Base-by-base conservation (phyloP, 148 eudicot genomes). In the Hydrangea macrophylla region DNA sequence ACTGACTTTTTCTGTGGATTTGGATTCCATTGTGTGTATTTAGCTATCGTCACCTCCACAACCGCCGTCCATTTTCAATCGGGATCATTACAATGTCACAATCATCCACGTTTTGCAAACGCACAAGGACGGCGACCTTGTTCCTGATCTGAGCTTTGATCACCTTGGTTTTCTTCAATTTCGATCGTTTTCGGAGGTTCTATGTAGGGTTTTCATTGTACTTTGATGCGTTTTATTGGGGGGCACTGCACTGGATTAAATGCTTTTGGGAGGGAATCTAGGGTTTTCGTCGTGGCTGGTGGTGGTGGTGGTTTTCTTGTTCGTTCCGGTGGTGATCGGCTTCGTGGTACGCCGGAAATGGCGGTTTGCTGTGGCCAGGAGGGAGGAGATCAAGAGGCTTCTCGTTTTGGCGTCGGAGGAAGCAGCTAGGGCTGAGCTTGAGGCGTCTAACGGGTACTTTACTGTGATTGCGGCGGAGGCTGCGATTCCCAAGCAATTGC, bases 301-400 rank as follows among this genome's bases (percentile, higher is more conserved):
- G 28, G 64, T 73, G 67, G 76, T 75, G 61, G 39, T 68, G 28
- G n/a, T n/a, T n/a, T n/a, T n/a, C n/a, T 60, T 84, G 17, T 51
- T 73, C 26, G 73, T 74, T 37, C 82, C 70, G 63, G 78, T 68
- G 60, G 78, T 68, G 59, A 55, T 81, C 20, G 80, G 69, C 11
- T 55, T 89, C 5, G 59, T 89, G 24, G 27, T 87, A 66, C 82
- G 89, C 24, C 78, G 89, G 32, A 89, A 86, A 85, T 87, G 96
- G 97, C 66, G 85, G 72, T 37, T 66, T 7, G 81, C 76, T 39
- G 84, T 62, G 56, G 92, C 81, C 10, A 73, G 89, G 65, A 68
- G 44, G 51, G 86, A 85, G 80, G 97, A 92, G 86, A 81, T 92
- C 72, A 82, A 58, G 69, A 71, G 96, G 64, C 82, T 85, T 13